Base-by-base conservation (phyloP, 2,329 filamentous ascomycete genomes). In the Fusarium sp. region DNA sequence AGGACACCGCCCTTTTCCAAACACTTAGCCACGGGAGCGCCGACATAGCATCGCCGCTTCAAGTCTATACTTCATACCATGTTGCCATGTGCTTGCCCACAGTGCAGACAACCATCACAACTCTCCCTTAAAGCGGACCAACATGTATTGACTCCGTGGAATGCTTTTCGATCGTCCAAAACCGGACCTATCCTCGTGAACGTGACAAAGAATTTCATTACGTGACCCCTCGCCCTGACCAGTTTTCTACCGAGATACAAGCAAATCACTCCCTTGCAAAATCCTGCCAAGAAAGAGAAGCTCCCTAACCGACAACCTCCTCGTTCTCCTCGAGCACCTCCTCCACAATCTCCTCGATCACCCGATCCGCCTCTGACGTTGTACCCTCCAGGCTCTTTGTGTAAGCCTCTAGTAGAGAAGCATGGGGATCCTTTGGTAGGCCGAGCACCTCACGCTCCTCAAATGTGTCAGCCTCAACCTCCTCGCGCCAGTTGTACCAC, bases 261-360 rank as follows among this genome's bases (percentile, higher is more conserved):
- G 77, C 74, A 80, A 79, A 77, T 76, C 77, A 78, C 72, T 78
- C 67, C 73, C 76, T 75, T 76, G 73, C 77, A 70, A 57, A 77
- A 80, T 77, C 75, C 78, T 66, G 77, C 75, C 77, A 76, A 77
- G 76, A 77, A 60, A 45, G 67, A 77, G 60, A 68, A 69, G 60
- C 72, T 68, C 41, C 78, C 77, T 82, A 85, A 73, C 69, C 79
- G 60, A 91, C 81, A 76, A 91, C 84, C 84, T 98, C 97, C 88
- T 98, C 97, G 68, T 88, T 93, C 90, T 98, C 94, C 85, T 95
- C 90, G 61, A 92, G 83, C 24, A 92, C 96, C 86, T 98, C 95
- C 85, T 95, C 93, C 75, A 94, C 91, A 77, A 94, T 93, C 86
- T 96, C 94, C 85, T 98, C 97, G 73, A 98, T 95, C 72, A 97